These are phyloP conservation scores for Colletotrichum scovillei DNA, from an alignment of 2,329 filamentous ascomycete species.

Conservation along the genomic window DNA sequence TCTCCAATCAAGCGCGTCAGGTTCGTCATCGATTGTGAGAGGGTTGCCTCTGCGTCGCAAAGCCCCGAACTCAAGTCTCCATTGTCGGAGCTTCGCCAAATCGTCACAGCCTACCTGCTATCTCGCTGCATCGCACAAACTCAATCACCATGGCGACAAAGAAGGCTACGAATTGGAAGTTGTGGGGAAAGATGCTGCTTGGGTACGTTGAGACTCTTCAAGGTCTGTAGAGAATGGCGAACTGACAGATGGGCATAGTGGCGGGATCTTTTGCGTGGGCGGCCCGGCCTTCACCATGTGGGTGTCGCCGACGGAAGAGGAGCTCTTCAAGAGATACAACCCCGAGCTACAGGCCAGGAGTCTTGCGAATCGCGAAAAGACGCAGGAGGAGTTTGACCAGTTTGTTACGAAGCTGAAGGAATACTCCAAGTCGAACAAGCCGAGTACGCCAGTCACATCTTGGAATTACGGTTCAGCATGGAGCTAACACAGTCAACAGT, in stretches of 20 bases:
- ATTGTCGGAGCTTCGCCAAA: neutral
- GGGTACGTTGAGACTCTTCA: conserved; percentile 63
- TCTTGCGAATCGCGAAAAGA: conserved; percentile 80
- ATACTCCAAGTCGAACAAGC: conserved; percentile 90
- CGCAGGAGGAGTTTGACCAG: conserved; percentile 87
- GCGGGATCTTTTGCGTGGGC: conserved; percentile 78
- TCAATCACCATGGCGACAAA: conserved; percentile 49
- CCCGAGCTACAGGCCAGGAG: conserved; percentile 92
- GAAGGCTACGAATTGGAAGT: conserved; percentile 64
- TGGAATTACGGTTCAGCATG: neutral
- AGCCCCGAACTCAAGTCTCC: neutral
- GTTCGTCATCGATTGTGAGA: conserved; percentile 33
- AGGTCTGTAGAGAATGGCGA: neutral
- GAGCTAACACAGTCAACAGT: conserved; percentile 46
- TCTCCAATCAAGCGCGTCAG: conserved; percentile 32
- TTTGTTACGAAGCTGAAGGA: conserved; percentile 88
- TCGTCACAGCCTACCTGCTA: neutral
- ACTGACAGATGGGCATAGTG: conserved; percentile 61
- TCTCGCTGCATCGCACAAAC: neutral
- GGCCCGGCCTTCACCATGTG: conserved; percentile 87
- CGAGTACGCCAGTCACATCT: conserved; percentile 70
- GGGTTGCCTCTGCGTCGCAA: neutral
- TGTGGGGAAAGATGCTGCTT: conserved; percentile 76
- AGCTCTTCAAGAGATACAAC: conserved; percentile 92
- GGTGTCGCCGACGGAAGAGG: conserved; percentile 86